These are phyloP conservation scores for Fusarium scirpi DNA, from an alignment of 2,329 filamentous ascomycete species.

Conservation along the genomic window DNA sequence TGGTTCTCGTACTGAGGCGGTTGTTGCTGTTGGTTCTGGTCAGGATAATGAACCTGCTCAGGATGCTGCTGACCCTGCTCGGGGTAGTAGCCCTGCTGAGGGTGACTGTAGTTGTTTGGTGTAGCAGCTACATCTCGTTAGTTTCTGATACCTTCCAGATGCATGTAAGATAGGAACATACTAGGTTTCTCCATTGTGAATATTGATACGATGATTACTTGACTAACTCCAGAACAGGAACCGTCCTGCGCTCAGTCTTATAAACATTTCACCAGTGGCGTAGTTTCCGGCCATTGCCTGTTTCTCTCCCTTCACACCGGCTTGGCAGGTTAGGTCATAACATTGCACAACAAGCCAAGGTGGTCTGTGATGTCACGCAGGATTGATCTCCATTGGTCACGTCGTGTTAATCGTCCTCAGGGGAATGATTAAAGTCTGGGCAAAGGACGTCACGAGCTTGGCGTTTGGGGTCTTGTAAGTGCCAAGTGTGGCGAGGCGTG, in stretches of 20 bases:
- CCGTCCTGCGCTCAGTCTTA: not conserved
- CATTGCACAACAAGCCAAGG: not conserved
- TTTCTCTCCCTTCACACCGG: not conserved
- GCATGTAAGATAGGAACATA: conserved; percentile 8
- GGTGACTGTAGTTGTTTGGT: not conserved
- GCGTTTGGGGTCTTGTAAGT: not conserved
- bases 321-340: not conserved
- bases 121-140: conserved; percentile 9
- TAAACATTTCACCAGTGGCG: not conserved
- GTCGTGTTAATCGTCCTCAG: not conserved
- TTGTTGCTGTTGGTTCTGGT: not conserved
- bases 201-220: not conserved
- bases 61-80: conserved; percentile 4
- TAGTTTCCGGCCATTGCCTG: not conserved
- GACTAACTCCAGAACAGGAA: not conserved
- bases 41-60: not conserved
- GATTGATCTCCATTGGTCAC: not conserved
- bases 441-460: conserved; percentile 14
- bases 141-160: not conserved
- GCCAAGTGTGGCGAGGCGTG: not conserved
- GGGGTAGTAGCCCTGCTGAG: conserved; percentile 2
- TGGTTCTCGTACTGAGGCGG: conserved; percentile 22
- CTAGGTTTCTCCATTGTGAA: conserved; percentile 38
- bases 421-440: not conserved
- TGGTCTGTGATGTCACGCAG: not conserved